A percentile compares a stretch with the other conserved stretches of the same genome.
These are phyloP conservation scores for Pseudopyrenochaeta lycopersici DNA, from an alignment of 2,329 filamentous ascomycete genomes.

Conservation along the genomic window DNA sequence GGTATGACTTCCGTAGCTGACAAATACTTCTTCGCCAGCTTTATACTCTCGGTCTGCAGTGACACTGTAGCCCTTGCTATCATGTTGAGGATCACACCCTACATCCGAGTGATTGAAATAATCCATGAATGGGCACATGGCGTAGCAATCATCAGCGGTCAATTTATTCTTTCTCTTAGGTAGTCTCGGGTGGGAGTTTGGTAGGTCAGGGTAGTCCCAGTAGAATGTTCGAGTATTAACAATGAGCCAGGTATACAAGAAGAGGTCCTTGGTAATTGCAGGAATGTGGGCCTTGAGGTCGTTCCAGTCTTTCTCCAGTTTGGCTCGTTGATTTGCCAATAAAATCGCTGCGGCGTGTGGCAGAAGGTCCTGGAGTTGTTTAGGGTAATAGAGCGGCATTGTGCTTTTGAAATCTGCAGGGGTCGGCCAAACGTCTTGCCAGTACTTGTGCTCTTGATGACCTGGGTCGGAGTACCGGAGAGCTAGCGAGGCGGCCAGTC, in stretches of 20 bases:
- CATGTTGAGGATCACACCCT: slow-evolving; percentile 63
- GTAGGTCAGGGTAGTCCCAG: slow-evolving; percentile 56
- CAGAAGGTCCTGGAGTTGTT: slow-evolving; percentile 50
- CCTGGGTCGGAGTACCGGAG: slow-evolving; percentile 50
- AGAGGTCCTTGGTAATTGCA: slow-evolving; percentile 52
- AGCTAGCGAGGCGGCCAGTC: slow-evolving; percentile 74
- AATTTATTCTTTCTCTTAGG: slow-evolving; percentile 52
- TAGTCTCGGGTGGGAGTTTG: slow-evolving; percentile 51
- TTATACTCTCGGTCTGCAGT: slow-evolving; percentile 61
- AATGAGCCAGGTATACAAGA: slow-evolving; percentile 67
- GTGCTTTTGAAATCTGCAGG: slow-evolving; percentile 65
- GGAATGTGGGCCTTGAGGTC: slow-evolving; percentile 56
- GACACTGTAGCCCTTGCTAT: slow-evolving; percentile 63
- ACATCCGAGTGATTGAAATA: slow-evolving; percentile 69
- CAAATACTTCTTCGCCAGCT: slow-evolving; percentile 70
- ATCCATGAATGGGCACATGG: slow-evolving; percentile 76
- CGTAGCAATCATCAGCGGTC: slow-evolving; percentile 67
- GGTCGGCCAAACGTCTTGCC: slow-evolving; percentile 74
- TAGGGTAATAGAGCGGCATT: slow-evolving; percentile 66
- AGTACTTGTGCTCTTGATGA: slow-evolving; percentile 61
- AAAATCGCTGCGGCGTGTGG: slow-evolving; percentile 52
- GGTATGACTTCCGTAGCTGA: slow-evolving; percentile 74
- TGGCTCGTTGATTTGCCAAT: slow-evolving; percentile 64
- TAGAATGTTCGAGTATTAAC: slow-evolving; percentile 70
- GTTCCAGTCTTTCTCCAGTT: slow-evolving; percentile 62